phyloP scores from a whole-genome alignment of 2,329 filamentous ascomycete genomes.

The Neonectria neomacrospora region DNA sequence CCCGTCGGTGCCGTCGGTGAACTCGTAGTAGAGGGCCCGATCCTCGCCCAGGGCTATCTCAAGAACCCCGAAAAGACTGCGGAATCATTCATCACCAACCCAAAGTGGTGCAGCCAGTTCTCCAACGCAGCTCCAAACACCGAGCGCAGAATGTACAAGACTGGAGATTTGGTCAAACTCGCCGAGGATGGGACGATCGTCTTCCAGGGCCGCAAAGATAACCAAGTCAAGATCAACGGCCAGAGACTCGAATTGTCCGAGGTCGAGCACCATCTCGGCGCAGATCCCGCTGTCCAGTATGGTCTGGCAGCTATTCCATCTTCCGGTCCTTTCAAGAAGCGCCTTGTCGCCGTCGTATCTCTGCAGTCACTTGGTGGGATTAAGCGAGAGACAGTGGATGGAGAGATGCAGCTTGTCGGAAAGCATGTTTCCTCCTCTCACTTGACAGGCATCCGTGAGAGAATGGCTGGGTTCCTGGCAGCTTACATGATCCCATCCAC shows the following conservation, averaged over 20 bases:
- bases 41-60: constrained; percentile 28
- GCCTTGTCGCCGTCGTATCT: constrained; percentile 26
- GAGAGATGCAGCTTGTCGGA: constrained; percentile 6
- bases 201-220: constrained; percentile 67
- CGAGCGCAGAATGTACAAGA: constrained; percentile 52
- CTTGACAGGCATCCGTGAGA: constrained; percentile 22
- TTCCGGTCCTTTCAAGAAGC: constrained; percentile 20
- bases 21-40: constrained; percentile 15
- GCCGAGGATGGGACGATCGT: constrained; percentile 54
- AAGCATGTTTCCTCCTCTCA: neutral
- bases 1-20: constrained; percentile 30
- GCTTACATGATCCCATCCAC: constrained; percentile 37
- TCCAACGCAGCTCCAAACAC: constrained; percentile 54
- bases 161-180: constrained; percentile 60
- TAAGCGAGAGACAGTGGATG: neutral
- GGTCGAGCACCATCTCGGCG: constrained; percentile 54
- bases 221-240: constrained; percentile 69
- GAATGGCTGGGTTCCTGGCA: constrained; percentile 13
- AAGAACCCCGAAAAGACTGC: constrained; percentile 21
- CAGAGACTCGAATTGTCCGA: constrained; percentile 63
- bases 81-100: constrained; percentile 25
- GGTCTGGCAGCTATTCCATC: constrained; percentile 26
- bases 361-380: neutral
- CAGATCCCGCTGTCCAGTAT: constrained; percentile 18
- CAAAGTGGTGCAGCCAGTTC: constrained; percentile 44